These are phyloP conservation scores for Penstemon barbatus DNA, from an alignment of 257 asterid genomes.

Conservation along the genomic window DNA sequence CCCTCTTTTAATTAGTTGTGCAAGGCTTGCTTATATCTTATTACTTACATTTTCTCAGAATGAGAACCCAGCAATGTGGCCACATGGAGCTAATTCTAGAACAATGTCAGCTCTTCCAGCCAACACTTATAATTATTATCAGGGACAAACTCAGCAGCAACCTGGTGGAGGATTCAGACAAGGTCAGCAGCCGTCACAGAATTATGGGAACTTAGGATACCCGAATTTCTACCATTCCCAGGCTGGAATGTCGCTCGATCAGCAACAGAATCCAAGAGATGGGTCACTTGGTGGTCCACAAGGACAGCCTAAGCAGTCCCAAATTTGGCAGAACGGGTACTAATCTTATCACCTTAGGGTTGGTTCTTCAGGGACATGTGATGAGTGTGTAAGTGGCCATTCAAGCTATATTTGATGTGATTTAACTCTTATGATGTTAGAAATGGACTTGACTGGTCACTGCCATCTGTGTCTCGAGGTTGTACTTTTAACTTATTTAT, in stretches of 20 bases:
- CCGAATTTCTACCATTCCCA: constrained; percentile 79
- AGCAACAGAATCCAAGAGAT: constrained; percentile 69
- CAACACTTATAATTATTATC: constrained; percentile 65
- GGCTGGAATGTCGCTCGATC: constrained; percentile 57
- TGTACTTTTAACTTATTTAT: too few relatives aligned
- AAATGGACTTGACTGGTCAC: too few relatives aligned
- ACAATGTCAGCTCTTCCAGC: constrained; percentile 71
- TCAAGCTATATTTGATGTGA: too few relatives aligned
- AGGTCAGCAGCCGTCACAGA: constrained; percentile 84
- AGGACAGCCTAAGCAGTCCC: constrained; percentile 81
- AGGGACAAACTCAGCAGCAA: constrained; percentile 81
- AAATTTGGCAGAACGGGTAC: constrained; percentile 81
- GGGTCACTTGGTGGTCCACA: constrained; percentile 58
- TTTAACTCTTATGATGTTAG: too few relatives aligned
- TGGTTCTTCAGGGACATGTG: constrained; percentile 4
- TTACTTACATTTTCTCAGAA: constrained; percentile 43
- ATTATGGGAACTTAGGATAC: constrained; percentile 64
- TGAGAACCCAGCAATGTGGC: constrained; percentile 81
- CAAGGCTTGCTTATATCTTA: background rate
- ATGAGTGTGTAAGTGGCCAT: background rate
- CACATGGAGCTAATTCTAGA: constrained; percentile 77
- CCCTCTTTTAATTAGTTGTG: background rate
- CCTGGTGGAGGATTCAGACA: constrained; percentile 74
- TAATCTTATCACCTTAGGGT: constrained; percentile 34
- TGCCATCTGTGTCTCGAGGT: too few relatives aligned